phyloP scores from a whole-genome alignment of 257 asterid genomes.

The Solanum clarkiae region DNA sequence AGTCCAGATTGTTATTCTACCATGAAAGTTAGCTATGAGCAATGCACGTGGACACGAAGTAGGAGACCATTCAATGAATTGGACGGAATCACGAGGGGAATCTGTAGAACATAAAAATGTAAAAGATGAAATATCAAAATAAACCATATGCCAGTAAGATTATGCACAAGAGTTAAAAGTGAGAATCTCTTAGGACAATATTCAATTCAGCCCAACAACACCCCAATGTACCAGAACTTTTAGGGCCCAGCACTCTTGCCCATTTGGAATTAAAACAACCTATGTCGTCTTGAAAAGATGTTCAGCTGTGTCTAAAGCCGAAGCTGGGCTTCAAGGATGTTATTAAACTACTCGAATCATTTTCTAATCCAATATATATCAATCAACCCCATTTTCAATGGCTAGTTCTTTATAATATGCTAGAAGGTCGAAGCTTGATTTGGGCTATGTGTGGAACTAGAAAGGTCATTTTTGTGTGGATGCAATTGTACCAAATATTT shows the following conservation, averaged over 20 bases:
- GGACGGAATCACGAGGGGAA: constrained; percentile 97
- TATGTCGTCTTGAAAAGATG: neutral
- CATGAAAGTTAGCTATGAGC: constrained; percentile 90
- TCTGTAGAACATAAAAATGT: constrained; percentile 34
- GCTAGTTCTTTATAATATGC: neutral
- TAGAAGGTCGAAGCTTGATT: neutral
- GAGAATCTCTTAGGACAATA: neutral
- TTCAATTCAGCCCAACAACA: neutral
- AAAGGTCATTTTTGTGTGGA: neutral
- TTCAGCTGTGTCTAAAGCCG: neutral
- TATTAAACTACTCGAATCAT: neutral
- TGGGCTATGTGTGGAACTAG: neutral
- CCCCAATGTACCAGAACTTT: neutral
- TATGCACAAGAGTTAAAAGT: neutral
- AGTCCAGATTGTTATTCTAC: constrained; percentile 90
- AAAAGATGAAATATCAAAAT: neutral
- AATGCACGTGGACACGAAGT: constrained; percentile 85
- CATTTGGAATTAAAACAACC: neutral
- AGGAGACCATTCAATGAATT: constrained; percentile 98
- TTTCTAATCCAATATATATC: neutral
- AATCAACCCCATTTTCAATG: neutral
- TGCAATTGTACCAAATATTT: neutral
- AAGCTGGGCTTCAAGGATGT: neutral
- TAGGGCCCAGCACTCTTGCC: neutral
- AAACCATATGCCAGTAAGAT: neutral